Conservation (phyloP, 805 yeast genomes). For the Torulaspora quercuum region DNA sequence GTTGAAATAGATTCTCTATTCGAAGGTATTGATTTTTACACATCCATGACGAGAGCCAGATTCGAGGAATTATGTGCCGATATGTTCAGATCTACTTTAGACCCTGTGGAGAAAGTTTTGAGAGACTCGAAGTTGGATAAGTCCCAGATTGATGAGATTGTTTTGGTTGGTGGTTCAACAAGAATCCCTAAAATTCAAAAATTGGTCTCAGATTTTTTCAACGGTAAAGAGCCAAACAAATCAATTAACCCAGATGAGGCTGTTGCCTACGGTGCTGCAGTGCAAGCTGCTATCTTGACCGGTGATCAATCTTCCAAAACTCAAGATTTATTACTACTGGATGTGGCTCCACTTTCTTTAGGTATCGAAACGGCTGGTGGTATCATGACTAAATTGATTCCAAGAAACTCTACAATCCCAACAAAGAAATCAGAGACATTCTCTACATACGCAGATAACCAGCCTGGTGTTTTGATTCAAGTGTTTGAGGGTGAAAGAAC, state of each 20-base stretch:
- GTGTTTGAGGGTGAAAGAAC: constrained; percentile 99
- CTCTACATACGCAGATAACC: constrained; percentile 97
- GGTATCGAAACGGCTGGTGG: constrained; percentile 99
- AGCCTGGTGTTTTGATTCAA: constrained; percentile 97
- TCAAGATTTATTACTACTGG: constrained; percentile 88
- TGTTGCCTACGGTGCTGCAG: constrained; percentile 99
- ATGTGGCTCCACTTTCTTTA: constrained; percentile 94
- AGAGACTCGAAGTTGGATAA: constrained; percentile 88
- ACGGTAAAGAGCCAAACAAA: constrained; percentile 95
- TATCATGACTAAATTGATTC: constrained; percentile 96
- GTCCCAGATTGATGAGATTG: constrained; percentile 86
- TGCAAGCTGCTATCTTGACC: constrained; percentile 93
- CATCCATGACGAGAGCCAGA: constrained; percentile 94
- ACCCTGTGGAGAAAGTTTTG: constrained; percentile 93
- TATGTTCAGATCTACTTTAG: constrained; percentile 87
- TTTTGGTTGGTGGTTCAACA: constrained; percentile 95
- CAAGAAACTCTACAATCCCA: constrained; percentile 96
- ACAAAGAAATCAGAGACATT: constrained; percentile 95
- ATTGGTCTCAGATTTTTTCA: constrained; percentile 92
- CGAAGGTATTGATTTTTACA: constrained; percentile 96
- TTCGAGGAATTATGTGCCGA: constrained; percentile 95
- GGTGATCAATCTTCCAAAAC: constrained; percentile 97
- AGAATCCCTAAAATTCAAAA: constrained; percentile 97
- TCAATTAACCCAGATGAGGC: constrained; percentile 98
- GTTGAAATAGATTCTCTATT: constrained; percentile 90